Evolutionary conservation across 352 stramenopile genomes (phyloP), one percentile per base, ranked within the genome.

Genomic region (Elongisporangium prolatum): DNA sequence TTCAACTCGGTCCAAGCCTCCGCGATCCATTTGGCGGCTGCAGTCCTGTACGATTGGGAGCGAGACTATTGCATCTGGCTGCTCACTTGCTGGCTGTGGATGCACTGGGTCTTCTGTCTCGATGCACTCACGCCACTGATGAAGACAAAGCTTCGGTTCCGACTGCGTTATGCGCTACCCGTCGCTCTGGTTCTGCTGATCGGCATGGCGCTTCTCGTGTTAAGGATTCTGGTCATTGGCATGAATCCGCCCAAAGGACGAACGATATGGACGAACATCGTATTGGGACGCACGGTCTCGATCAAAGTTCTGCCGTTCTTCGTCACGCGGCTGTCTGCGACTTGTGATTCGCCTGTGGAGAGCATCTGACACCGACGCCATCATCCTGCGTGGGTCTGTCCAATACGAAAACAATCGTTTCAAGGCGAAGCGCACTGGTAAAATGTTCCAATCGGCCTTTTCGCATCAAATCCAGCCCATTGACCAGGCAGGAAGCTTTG

Each of bases 1-100:
- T 71, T 67, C 50, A 10, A 67, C 11, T 67, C 56, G 8, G 25
- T 59, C 25, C 64, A 71, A 38, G 34, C 28, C 5, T 14, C 28
- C 14, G 28, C 9, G 28, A 13, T 9, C 17, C 64, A 71, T 44
- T 38, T 71, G 40, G 53, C 59, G 1, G 50, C 52, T 14, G 64
- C 59, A 2, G 56, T 61, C 48, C 6, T 63, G 0, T 66, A 59
- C 21, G 5, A 63, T 1, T 40, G 44, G 11, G 63, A 69, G 14
- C 60, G 62, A 28, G 34, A 66, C 4, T 48, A 60, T 21, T 63
- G 59, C 47, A 5, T 40, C 5, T 40, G 28, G 28, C 8, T 40
- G 28, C 8, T 40, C 4, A 40, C 28, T 9, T 40, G 37, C 20
- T 69, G 63, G 63, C 17, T 63, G 9, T 69, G 63, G 63, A 53